phyloP scores from a whole-genome alignment of 2,329 filamentous ascomycete genomes.

The Alternaria sp. region DNA sequence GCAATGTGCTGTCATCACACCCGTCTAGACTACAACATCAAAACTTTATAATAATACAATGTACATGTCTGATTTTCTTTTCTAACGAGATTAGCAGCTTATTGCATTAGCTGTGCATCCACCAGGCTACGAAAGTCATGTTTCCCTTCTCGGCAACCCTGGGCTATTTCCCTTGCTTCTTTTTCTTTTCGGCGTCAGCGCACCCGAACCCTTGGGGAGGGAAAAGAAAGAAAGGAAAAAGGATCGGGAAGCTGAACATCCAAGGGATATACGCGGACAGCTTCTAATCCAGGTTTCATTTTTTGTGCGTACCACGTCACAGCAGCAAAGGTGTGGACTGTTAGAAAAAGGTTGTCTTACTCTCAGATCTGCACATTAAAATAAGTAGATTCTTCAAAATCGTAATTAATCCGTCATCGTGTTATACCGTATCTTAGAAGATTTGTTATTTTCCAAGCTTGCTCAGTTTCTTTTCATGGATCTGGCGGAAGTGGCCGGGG shows the following conservation, averaged over 20 bases:
- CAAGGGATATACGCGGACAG: not conserved
- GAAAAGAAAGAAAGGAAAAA: not conserved
- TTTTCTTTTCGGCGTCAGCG: slow-evolving; percentile 3
- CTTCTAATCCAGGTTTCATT: not conserved
- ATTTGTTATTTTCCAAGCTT: not conserved
- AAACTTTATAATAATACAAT: not conserved
- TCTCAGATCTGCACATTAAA: not conserved
- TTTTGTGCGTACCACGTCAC: not conserved
- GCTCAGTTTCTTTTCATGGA: not conserved
- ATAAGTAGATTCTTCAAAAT: not conserved
- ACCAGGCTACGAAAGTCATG: not conserved
- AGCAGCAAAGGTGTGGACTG: not conserved
- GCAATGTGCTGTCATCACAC: not conserved
- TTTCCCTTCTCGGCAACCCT: slow-evolving; percentile 1
- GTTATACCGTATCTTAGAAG: not conserved
- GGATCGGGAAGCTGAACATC: not conserved
- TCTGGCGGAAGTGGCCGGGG: not conserved
- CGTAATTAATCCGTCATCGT: not conserved
- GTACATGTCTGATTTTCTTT: not conserved
- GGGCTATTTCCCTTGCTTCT: not conserved
- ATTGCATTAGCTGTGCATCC: not conserved
- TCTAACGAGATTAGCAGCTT: not conserved
- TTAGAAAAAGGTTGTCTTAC: not conserved
- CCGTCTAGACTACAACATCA: not conserved
- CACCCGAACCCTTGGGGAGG: slow-evolving; percentile 1